Evolutionary conservation across 2,329 filamentous ascomycete genomes (phyloP), one percentile per base, ranked within the genome.

Genomic region (Aspergillus piperis): DNA sequence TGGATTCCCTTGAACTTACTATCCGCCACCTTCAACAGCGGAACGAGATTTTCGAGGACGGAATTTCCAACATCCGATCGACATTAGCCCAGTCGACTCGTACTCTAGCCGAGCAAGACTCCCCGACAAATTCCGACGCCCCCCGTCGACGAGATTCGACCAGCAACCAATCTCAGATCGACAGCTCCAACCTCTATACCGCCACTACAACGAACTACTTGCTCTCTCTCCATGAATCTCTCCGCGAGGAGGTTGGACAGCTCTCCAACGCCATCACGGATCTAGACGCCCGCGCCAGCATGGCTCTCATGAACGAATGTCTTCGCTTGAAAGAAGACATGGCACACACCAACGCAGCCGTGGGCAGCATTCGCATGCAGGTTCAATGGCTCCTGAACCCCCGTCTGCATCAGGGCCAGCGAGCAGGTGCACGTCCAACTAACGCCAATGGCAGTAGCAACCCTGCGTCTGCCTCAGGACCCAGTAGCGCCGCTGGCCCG

Each of bases 221-320:
- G 2, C 80, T 88, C 25, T 84, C 82, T 2, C 80, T 88, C 53
- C 85, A 88, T 68, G 85, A 88, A 66, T 82, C 81, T 21, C 78
- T 88, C 17, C 83, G 86, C 11, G 83, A 86, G 48, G 85, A 88
- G 69, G 81, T 88, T 52, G 75, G 76, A 17, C 83, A 84, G 52
- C 77, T 86, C 27, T 80, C 81, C 13, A 78, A 81, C 54, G 82
- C 83, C 2, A 76, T 88, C 8, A 80, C 81, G 3, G 85, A 87
- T 58, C 78, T 87, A 44, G 86, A 88, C 63, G 84, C 83, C 50
- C 82, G 85, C 38, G 82, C 84, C 39, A 86, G 80, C 71, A 86
- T 88, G 84, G 82, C 85, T 60, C 82, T 86, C 42, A 81, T 88
- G 75, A 88, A 87, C 66, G 86, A 88, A 70, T 85, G 81, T 50